A percentile compares a stretch with the other conserved stretches of the same genome.
phyloP scores from a whole-genome alignment of 129 eudicot species.

The Helianthus annuus region HanXRQr2.0-SUNRISE NC_035433.2:132820805-132821304 shows the following conservation, averaged over 20 bases:
- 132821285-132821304: constrained; percentile 95
- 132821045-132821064: constrained; percentile 64
- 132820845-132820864: no score
- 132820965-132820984: constrained; percentile 95
- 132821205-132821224: background rate
- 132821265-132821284: constrained; percentile 80
- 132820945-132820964: constrained; percentile 82
- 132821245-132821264: constrained; percentile 13
- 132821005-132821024: constrained; percentile 93
- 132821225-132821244: background rate
- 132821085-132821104: constrained; percentile 38
- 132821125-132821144: constrained; percentile 89
- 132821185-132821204: background rate
- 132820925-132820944: constrained; percentile 17
- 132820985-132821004: constrained; percentile 87
- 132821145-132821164: constrained; percentile 59
- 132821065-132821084: constrained; percentile 97
- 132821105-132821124: constrained; percentile 36
- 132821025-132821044: constrained; percentile 61
- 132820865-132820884: no score
- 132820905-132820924: background rate
- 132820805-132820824: no score
- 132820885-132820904: no score
- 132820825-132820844: no score
- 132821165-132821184: background rate